phyloP scores from a whole-genome alignment of 768 basidiomycete species.

The Mycena vulgaris region DNA sequence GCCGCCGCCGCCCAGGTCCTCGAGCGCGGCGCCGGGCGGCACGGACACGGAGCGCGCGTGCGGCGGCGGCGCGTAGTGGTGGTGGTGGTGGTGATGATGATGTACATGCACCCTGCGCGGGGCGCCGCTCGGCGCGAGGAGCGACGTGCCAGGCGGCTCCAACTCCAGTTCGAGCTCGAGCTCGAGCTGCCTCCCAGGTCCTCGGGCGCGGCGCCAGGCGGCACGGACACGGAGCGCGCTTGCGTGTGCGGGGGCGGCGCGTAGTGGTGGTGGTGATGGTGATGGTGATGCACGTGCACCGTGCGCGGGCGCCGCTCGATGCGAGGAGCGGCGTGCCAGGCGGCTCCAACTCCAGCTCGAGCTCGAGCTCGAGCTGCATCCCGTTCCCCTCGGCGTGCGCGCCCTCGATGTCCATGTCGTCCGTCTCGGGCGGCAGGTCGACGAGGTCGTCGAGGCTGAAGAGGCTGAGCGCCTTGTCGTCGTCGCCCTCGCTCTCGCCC shows the following conservation, averaged over 20 bases:
- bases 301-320: slow-evolving; percentile 42
- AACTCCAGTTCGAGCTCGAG: slow-evolving; percentile 44
- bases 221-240: slow-evolving; percentile 50
- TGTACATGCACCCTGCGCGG: slow-evolving; percentile 37
- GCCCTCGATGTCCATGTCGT: slow-evolving; percentile 19
- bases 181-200: no score
- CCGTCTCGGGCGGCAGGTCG: slow-evolving; percentile 61
- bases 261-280: slow-evolving; percentile 38
- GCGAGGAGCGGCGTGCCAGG: slow-evolving; percentile 71
- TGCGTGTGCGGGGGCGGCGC: no score
- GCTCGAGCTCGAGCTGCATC: slow-evolving; percentile 62
- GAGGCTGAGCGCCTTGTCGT: slow-evolving; percentile 52
- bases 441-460: slow-evolving; percentile 79
- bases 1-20: slow-evolving; percentile 10
- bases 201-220: slow-evolving; percentile 33
- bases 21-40: slow-evolving; percentile 33
- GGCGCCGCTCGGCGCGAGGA: slow-evolving; percentile 54
- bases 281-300: slow-evolving; percentile 37
- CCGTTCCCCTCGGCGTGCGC: slow-evolving; percentile 31
- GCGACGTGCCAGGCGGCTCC: slow-evolving; percentile 72
- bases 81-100: slow-evolving; percentile 38
- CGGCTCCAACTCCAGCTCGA: slow-evolving; percentile 46
- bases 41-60: slow-evolving; percentile 49
- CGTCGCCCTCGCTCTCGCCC: slow-evolving; percentile 21
- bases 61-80: slow-evolving; percentile 39